Evolutionary conservation across 2,329 filamentous ascomycete genomes (phyloP).

Genomic region (Aspergillus tanneri): DNA sequence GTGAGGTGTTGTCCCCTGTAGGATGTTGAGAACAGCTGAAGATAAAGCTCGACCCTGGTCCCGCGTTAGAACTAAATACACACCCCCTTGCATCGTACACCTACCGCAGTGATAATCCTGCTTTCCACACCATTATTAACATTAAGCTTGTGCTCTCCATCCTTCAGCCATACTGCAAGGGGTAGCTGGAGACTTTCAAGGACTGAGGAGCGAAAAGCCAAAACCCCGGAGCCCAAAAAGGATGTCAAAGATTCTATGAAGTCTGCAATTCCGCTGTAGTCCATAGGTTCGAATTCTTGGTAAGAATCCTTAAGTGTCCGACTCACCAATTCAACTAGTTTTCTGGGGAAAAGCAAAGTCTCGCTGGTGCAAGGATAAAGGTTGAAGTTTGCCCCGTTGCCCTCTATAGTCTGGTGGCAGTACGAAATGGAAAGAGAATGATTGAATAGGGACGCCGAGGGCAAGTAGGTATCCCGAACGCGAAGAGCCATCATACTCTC

Average conservation of each 20-base stretch:
- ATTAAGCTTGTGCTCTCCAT: slow-evolving; percentile 30
- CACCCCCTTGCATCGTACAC: slow-evolving; percentile 19
- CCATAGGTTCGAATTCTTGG: slow-evolving; percentile 39
- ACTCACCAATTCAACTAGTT: slow-evolving; percentile 62
- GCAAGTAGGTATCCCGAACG: slow-evolving; percentile 34
- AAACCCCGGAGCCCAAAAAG: slow-evolving; percentile 54
- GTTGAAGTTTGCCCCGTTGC: background rate
- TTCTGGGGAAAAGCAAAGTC: slow-evolving; percentile 39
- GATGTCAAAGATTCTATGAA: slow-evolving; percentile 56
- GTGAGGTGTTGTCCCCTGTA: slow-evolving; percentile 30
- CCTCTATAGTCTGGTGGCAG: slow-evolving; percentile 14
- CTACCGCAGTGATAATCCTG: slow-evolving; percentile 36
- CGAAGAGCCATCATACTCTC: slow-evolving; percentile 47
- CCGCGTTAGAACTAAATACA: slow-evolving; percentile 20
- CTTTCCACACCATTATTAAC: slow-evolving; percentile 30
- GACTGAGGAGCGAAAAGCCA: slow-evolving; percentile 54
- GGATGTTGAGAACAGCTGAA: slow-evolving; percentile 30
- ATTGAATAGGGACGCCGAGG: slow-evolving; percentile 32
- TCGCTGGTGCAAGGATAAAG: background rate
- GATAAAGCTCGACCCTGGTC: slow-evolving; percentile 35
- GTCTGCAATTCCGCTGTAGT: slow-evolving; percentile 41
- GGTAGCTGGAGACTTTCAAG: slow-evolving; percentile 59
- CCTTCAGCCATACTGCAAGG: slow-evolving; percentile 37
- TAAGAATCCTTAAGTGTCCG: slow-evolving; percentile 59
- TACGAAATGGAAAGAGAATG: slow-evolving; percentile 39